Base-by-base conservation (phyloP, 192 early-diverging fungal genomes). In the Podila clonocystis region DNA sequence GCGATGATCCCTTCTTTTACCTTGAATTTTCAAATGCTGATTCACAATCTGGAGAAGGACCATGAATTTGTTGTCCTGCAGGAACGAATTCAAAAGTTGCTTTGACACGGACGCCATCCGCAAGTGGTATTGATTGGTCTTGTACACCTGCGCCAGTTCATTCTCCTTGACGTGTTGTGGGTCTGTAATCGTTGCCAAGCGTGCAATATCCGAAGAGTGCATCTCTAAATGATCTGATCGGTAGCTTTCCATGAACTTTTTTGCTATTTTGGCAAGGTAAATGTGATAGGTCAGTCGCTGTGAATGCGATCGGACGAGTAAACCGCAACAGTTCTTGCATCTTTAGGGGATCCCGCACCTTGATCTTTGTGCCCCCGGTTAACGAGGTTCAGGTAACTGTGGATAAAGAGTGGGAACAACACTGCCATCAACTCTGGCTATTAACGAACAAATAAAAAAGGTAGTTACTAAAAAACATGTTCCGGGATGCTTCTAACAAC, bases 51-150 rank as follows among this genome's bases (percentile, higher is more conserved):
- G 87, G 72, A 97, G 89, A 52, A 99, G 69, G 50, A 96, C 83
- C 75, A 94, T 94, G 62, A 93, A 94, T 61, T 94, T 91, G 86
- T 96, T 96, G 70, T 98, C 96, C 83, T 98, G 95, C 71, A 99
- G 82, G 77, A 94, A 99, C 64, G 92, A 89, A 60, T 98, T 74
- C 62, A 99, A 89, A 24, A 99, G 89, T 82, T 96, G 94, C 70
- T 94, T 95, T 1, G 96, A 92, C 17, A 94, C 95, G 15, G 91
- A 85, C 52, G 93, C 91, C 93, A 99, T 94, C 9, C 87, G 87
- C 26, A 99, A 71, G 29, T 87, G 89, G 82, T 97, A 99, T 76
- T 94, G 94, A 83, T 95, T 95, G 50, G 79, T 78, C 65, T 93
- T 91, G 83, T 92, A 98, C 41, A 89, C 87, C 65, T 91, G 89